Conservation (phyloP, 768 basidiomycete species). For the Termitomyces sp. region DNA sequence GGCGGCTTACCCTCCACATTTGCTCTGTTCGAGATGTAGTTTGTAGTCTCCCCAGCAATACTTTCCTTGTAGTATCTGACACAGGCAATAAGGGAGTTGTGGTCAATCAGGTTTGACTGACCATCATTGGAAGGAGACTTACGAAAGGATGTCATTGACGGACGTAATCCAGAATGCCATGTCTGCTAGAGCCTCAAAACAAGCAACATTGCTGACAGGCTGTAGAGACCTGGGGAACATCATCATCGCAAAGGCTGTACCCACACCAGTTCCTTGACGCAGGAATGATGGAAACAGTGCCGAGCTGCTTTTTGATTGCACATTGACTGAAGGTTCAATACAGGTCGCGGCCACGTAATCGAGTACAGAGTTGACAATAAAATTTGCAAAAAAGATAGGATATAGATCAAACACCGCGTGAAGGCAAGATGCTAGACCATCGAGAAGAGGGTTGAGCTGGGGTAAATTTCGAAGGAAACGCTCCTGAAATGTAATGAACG, state of each 20-base stretch:
- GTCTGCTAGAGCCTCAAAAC: constrained; percentile 12
- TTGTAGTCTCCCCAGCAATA: constrained; percentile 11
- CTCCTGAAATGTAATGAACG: constrained; percentile 10
- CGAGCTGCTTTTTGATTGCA: constrained; percentile 1
- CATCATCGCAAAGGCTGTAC: constrained; percentile 6
- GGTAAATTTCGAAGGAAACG: constrained; percentile 10
- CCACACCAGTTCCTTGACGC: constrained; percentile 12
- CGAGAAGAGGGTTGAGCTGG: constrained; percentile 13
- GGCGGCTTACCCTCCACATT: constrained; percentile 2
- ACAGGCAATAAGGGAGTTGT: neutral
- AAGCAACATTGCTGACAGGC: constrained; percentile 1
- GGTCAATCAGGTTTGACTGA: no score
- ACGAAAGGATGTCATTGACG: constrained; percentile 16
- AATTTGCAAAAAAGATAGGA: constrained; percentile 7
- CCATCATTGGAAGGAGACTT: neutral
- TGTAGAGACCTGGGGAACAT: constrained; percentile 10
- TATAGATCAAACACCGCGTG: constrained; percentile 11
- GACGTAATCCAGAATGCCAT: constrained; percentile 11
- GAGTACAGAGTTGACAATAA: constrained; percentile 12
- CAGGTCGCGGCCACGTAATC: constrained; percentile 14
- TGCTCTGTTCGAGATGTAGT: constrained; percentile 11
- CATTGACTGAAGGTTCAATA: constrained; percentile 5
- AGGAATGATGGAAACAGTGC: constrained; percentile 15
- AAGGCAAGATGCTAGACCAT: constrained; percentile 9
- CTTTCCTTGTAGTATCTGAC: constrained; percentile 15